Evolutionary conservation across 1,284 basidiomycete species (phyloP), one percentile per base, ranked within the genome.

Genomic region (Phellopilus nigrolimitatus): DNA sequence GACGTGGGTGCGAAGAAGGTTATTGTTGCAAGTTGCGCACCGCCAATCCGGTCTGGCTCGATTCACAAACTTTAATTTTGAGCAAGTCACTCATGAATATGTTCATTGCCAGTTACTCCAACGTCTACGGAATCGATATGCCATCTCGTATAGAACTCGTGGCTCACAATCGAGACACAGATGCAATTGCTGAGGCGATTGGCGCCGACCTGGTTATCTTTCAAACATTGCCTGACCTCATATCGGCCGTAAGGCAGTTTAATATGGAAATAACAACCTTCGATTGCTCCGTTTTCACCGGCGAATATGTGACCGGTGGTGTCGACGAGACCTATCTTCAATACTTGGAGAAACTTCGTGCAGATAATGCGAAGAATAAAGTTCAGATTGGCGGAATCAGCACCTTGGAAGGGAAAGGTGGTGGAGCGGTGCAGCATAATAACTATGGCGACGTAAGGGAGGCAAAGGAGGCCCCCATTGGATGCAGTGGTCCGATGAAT

Each of bases 61-160:
- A 45, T 27, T 43, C 19, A n/a, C 15, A 28, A 5, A 39, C 17
- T 6, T 39, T 40, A 27, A 6, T 30, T 12, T 8, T 40, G 34
- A 19, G 43, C 8, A 46, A 42, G 47, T 56, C 42, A 21, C 10
- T 21, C 47, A 54, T 47, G 25, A 30, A 45, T 46, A 15, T 47
- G 31, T 34, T 30, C 53, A 41, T 17, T 37, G 4, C 2, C 47
- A 91, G 92, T 39, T 82, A 85, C 68, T 88, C 92, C 8, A 97
- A 99, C 65, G 97, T 99, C 4, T 99, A 99, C 70, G 97, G 97
- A 28, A 99, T 99, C 65, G 97, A 99, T 73, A 99, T 99, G 97
- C 97, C 97, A 27, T 93, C 93, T 1, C 85, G 93, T 7, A 70
- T 75, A 33, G 97, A 99, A 68, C 87, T 99, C 30, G 95, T 99